Conservation (phyloP, 306 rosid genomes). For the Gastrolobium bilobum region DNA sequence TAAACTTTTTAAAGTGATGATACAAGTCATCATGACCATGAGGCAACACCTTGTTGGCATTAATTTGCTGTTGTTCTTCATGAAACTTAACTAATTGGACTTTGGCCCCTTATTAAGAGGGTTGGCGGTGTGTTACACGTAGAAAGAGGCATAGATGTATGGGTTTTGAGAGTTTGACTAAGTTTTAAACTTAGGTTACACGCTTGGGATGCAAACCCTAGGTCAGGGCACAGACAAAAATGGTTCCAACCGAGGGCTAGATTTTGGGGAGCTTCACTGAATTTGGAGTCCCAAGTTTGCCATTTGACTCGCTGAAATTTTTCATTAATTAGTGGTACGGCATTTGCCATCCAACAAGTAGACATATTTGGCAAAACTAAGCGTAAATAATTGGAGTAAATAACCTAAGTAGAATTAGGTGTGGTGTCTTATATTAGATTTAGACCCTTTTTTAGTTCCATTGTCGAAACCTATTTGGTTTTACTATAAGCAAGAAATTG, state of each 20-base stretch:
- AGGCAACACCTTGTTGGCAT: slow-evolving; percentile 46
- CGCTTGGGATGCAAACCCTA: slow-evolving; percentile 75
- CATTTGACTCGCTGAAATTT: slow-evolving; percentile 61
- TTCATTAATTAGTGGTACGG: slow-evolving; percentile 62
- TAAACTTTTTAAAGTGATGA: slow-evolving; percentile 28
- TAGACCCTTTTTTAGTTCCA: slow-evolving; percentile 29
- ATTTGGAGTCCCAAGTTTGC: slow-evolving; percentile 77
- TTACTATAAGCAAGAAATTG: slow-evolving; percentile 61
- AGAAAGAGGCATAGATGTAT: slow-evolving; percentile 70
- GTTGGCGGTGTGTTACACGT: slow-evolving; percentile 60
- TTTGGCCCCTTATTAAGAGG: slow-evolving; percentile 43
- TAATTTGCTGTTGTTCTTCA: slow-evolving; percentile 30
- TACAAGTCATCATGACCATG: slow-evolving; percentile 10
- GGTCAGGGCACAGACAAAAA: slow-evolving; percentile 79
- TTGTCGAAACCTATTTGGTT: slow-evolving; percentile 55
- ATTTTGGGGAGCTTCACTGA: slow-evolving; percentile 79
- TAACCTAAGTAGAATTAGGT: background rate
- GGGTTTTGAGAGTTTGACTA: slow-evolving; percentile 70
- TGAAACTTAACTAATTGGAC: slow-evolving; percentile 34
- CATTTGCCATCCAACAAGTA: slow-evolving; percentile 54
- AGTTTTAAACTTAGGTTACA: slow-evolving; percentile 64
- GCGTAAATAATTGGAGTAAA: slow-evolving; percentile 40
- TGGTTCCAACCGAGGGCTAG: slow-evolving; percentile 85
- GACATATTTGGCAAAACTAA: slow-evolving; percentile 59
- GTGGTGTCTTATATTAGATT: slow-evolving; percentile 14